Percentiles rank a stretch among this genome's conserved stretches.
These are phyloP conservation scores for Lactifluus hygrophoroides DNA, from an alignment of 768 basidiomycete genomes.

Conservation along the genomic window DNA sequence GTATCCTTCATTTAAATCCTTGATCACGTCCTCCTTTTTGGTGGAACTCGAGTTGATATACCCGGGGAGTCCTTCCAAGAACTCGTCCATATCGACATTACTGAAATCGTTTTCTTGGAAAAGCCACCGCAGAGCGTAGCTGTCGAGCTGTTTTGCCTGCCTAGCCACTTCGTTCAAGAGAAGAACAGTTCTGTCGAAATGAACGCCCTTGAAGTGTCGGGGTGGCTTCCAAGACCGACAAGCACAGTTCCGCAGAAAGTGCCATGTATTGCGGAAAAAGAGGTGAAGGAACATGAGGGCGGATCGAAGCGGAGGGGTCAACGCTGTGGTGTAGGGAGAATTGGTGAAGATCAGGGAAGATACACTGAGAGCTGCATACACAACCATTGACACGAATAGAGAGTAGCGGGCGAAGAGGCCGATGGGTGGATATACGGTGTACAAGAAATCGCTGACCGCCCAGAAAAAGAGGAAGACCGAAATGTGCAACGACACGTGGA, in stretches of 20 bases:
- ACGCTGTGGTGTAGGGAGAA: constrained; percentile 10
- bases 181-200: not conserved
- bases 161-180: not conserved
- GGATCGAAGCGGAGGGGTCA: constrained; percentile 1
- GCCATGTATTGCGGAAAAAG: not conserved
- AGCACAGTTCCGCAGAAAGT: not conserved
- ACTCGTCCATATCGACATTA: constrained; percentile 10
- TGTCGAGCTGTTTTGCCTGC: not conserved
- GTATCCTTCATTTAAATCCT: not conserved
- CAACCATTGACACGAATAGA: not conserved
- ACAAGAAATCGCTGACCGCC: constrained; percentile 9
- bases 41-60: constrained; percentile 5
- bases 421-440: not conserved
- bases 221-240: not conserved
- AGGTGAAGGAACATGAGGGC: not conserved
- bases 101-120: constrained; percentile 4
- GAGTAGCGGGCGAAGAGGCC: not conserved
- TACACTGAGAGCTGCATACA: constrained; percentile 8
- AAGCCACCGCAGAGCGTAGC: constrained; percentile 5
- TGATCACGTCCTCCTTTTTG: not conserved
- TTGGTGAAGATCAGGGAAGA: constrained; percentile 4
- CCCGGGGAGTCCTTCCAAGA: constrained; percentile 6
- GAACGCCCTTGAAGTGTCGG: not conserved
- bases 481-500: constrained; percentile 9
- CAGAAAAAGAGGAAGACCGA: constrained; percentile 11